A percentile compares a stretch with the other conserved stretches of the same genome.
Conservation (phyloP, 352 stramenopile genomes). For the Globisporangium polare region DNA sequence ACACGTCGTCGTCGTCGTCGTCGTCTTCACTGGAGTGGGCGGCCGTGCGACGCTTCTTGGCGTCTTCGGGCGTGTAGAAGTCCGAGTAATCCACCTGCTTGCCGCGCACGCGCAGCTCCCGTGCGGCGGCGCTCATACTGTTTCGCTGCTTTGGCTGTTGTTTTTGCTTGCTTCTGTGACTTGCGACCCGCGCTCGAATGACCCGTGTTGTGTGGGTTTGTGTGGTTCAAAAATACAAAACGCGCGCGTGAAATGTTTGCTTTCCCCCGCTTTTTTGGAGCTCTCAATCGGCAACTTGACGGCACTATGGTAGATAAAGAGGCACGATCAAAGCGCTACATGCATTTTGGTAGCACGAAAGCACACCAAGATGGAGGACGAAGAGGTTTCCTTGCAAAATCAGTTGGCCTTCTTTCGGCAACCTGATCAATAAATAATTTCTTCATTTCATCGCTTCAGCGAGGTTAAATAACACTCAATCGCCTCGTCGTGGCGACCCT, state of each 20-base stretch:
- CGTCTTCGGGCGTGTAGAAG: conserved; percentile 20
- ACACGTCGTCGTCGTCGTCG: conserved; percentile 23
- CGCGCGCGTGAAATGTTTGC: conserved; percentile 5
- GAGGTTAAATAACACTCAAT: conserved; percentile 65
- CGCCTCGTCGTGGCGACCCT: conserved; percentile 44
- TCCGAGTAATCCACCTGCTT: conserved; percentile 42
- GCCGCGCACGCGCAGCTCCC: conserved; percentile 26
- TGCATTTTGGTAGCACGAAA: too few species aligned
- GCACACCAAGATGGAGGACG: too few species aligned
- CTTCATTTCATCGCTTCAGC: conserved; percentile 30
- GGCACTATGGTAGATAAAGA: background rate
- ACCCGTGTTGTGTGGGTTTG: background rate
- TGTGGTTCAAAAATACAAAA: conserved; percentile 14
- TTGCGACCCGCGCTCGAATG: conserved; percentile 13
- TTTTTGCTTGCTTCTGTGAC: conserved; percentile 4
- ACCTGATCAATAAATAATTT: conserved; percentile 16
- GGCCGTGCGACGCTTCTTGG: conserved; percentile 19
- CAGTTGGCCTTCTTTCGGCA: background rate
- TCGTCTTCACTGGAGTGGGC: conserved; percentile 26
- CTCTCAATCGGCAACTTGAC: background rate
- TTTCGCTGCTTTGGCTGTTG: background rate
- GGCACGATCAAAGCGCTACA: background rate
- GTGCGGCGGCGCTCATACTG: conserved; percentile 32
- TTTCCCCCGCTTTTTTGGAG: background rate
- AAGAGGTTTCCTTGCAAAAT: too few species aligned